Conservation (phyloP, 768 basidiomycete species). For the Russula virescens region DNA sequence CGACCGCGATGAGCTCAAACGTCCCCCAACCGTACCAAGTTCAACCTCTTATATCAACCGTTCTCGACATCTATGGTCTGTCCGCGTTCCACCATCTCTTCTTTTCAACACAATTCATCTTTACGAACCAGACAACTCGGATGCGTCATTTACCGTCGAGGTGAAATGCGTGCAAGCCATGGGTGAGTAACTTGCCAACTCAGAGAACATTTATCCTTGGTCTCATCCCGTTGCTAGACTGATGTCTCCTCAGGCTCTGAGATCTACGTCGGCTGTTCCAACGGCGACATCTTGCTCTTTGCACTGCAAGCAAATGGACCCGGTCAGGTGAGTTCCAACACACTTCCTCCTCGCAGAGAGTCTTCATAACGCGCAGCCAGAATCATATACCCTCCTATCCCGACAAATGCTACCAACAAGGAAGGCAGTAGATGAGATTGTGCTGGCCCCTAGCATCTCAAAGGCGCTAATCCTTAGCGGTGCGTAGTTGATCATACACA, state of each 20-base stretch:
- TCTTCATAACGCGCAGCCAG: constrained; percentile 22
- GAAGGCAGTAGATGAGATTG: constrained; percentile 75
- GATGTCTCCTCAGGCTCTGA: constrained; percentile 54
- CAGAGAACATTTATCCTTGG: neutral
- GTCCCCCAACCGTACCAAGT: constrained; percentile 62
- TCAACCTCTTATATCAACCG: constrained; percentile 40
- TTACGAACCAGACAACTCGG: constrained; percentile 25
- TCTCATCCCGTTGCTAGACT: constrained; percentile 7
- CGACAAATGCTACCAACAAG: constrained; percentile 57
- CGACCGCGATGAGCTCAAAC: constrained; percentile 34
- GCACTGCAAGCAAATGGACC: constrained; percentile 55
- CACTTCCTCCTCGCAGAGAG: neutral
- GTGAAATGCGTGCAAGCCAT: constrained; percentile 30
- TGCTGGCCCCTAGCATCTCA: constrained; percentile 68
- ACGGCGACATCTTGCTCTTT: constrained; percentile 80
- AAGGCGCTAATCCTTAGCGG: constrained; percentile 74
- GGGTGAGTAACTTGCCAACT: constrained; percentile 19
- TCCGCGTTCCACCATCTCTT: neutral
- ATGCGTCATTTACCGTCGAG: constrained; percentile 15
- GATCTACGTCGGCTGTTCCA: constrained; percentile 80
- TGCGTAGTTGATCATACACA: constrained; percentile 31
- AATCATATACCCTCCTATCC: constrained; percentile 27
- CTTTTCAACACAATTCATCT: constrained; percentile 13
- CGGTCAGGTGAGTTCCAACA: constrained; percentile 33
- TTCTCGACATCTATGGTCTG: constrained; percentile 26